Conservation (phyloP, 129 eudicot species). For the Deinandra increscens region DNA sequence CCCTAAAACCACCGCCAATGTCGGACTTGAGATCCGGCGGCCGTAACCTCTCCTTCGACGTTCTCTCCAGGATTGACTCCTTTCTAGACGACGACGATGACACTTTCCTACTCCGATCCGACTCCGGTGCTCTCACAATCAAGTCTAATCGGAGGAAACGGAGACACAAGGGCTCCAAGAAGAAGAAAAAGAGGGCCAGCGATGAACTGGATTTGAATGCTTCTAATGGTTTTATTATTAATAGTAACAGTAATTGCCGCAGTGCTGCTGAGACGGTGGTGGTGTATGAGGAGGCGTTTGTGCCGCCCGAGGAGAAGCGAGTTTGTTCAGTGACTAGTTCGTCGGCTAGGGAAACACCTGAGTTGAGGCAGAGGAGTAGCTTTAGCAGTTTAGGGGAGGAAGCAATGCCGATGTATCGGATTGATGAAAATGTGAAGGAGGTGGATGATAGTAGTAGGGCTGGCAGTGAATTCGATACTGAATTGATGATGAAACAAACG, state of each 20-base stretch:
- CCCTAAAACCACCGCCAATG: slow-evolving; percentile 7
- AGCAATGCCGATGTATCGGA: slow-evolving; percentile 26
- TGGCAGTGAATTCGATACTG: slow-evolving; percentile 34
- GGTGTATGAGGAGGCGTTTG: slow-evolving; percentile 39
- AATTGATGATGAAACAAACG: slow-evolving; percentile 24
- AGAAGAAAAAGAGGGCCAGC: slow-evolving; percentile 33
- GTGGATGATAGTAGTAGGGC: slow-evolving; percentile 27
- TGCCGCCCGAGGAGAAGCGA: slow-evolving; percentile 34
- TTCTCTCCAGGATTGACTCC: slow-evolving; percentile 39
- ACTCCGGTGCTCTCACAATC: slow-evolving; percentile 26
- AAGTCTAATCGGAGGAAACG: slow-evolving; percentile 38
- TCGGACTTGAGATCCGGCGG: slow-evolving; percentile 44
- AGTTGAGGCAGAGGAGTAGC: slow-evolving; percentile 66
- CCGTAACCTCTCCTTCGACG: slow-evolving; percentile 60
- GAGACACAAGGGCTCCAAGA: slow-evolving; percentile 35
- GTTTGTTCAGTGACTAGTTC: slow-evolving; percentile 32
- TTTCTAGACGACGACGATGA: slow-evolving; percentile 37
- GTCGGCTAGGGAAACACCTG: slow-evolving; percentile 32
- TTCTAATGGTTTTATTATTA: slow-evolving; percentile 19
- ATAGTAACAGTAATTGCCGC: slow-evolving; percentile 23
- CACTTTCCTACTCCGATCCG: slow-evolving; percentile 39
- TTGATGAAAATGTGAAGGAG: slow-evolving; percentile 44
- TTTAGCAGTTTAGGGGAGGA: slow-evolving; percentile 25
- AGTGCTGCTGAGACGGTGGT: slow-evolving; percentile 39
- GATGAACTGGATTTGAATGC: slow-evolving; percentile 19